Conservation (phyloP, 2,329 filamentous ascomycete genomes). For the Cladosporium sp. region DNA sequence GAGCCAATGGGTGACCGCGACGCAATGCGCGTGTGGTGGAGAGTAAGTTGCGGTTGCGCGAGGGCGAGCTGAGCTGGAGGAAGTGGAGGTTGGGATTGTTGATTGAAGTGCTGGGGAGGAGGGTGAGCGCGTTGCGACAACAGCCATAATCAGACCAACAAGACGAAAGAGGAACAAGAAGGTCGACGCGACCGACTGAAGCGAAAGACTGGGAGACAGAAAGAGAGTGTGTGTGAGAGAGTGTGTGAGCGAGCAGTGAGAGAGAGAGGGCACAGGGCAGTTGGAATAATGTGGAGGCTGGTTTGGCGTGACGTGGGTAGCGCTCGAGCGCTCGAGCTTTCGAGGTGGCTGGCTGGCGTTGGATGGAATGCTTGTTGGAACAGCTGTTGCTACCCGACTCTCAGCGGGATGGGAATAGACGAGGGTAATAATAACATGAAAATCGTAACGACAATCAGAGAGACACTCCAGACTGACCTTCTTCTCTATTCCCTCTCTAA, state of each 20-base stretch:
- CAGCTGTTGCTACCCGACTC: too few relatives aligned
- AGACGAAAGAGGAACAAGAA: too few relatives aligned
- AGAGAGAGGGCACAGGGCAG: not conserved
- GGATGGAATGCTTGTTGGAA: too few relatives aligned
- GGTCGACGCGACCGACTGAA: too few relatives aligned
- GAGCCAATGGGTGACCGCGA: conserved; percentile 13
- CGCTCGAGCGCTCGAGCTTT: not conserved
- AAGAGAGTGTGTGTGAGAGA: not conserved
- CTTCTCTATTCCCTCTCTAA: too few relatives aligned
- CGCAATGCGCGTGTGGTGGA: conserved; percentile 13
- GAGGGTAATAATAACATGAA: too few relatives aligned
- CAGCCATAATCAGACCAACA: conserved; percentile 6
- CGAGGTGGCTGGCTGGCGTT: conserved; percentile 11
- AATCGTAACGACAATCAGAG: too few relatives aligned
- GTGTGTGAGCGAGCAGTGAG: conserved; percentile 2
- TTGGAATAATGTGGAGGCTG: conserved; percentile 7
- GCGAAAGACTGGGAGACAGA: too few relatives aligned
- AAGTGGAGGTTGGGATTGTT: not conserved
- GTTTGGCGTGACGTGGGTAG: conserved; percentile 1
- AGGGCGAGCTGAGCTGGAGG: not conserved
- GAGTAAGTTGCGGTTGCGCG: not conserved
- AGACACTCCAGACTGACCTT: too few relatives aligned
- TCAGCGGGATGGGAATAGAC: too few relatives aligned
- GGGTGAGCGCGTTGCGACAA: conserved; percentile 9
- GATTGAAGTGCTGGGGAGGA: not conserved